phyloP scores from a whole-genome alignment of 257 asterid genomes.

The Nicotiana noctiflora region DNA sequence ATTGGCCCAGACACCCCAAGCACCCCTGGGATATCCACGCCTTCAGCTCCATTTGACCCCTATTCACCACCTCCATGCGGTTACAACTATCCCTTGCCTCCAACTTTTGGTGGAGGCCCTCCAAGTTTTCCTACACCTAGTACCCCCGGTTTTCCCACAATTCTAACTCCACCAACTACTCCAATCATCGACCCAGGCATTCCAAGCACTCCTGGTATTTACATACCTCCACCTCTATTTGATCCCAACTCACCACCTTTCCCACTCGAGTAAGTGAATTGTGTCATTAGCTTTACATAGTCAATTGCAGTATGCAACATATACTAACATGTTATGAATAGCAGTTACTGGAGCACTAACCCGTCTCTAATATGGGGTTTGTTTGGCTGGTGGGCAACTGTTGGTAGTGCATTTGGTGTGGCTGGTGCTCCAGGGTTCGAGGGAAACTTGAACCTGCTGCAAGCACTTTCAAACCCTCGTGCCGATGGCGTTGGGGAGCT shows the following conservation, averaged over 20 bases:
- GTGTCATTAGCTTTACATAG: not conserved
- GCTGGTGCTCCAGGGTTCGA: conserved; percentile 35
- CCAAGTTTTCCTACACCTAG: conserved; percentile 1
- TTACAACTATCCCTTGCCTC: not conserved
- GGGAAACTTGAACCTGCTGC: conserved; percentile 42
- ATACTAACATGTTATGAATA: not conserved
- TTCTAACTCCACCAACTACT: conserved; percentile 21
- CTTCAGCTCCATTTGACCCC: conserved; percentile 74
- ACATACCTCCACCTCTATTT: conserved; percentile 47
- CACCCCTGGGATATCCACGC: conserved; percentile 36
- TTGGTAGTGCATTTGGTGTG: conserved; percentile 39
- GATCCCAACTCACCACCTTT: conserved; percentile 65
- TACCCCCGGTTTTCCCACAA: conserved; percentile 12
- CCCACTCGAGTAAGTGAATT: conserved; percentile 44
- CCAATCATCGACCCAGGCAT: conserved; percentile 31
- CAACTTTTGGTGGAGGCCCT: not conserved
- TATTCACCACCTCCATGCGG: conserved; percentile 57
- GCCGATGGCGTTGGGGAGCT: conserved; percentile 71
- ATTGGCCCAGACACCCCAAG: conserved; percentile 21
- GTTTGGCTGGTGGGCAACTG: conserved; percentile 42
- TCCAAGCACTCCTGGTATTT: conserved; percentile 34
- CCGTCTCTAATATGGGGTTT: conserved; percentile 49
- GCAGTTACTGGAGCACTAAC: conserved; percentile 63
- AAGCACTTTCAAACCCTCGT: conserved; percentile 68
- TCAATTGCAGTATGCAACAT: not conserved